Base-by-base conservation (phyloP, 805 yeast species). In the Kazachstania martiniae region DNA sequence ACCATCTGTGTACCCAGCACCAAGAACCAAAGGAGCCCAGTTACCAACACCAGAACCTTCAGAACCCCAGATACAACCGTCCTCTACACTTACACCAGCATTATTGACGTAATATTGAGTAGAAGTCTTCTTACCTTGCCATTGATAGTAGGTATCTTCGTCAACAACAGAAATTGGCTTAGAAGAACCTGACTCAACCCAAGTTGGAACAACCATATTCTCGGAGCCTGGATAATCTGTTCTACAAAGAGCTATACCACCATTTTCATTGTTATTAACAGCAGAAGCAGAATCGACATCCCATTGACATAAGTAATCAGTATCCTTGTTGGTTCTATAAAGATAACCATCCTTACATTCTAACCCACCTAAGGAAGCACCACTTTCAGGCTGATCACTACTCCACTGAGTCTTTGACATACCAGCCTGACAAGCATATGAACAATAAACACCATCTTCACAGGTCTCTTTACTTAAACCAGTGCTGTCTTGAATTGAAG, bases 381-480 rank as follows among this genome's bases (percentile, higher is more conserved):
- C 97, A 59, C 65, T 71, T 34, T 80, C 43, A 35, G 97, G 97
- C 68, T 89, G 98, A 34, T 56, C 44, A 28, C 77, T 62, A 42
- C 97, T 97, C 94, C 94, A 89, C 68, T 89, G 98, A 35, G 96
- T 85, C 76, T 89, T 89, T 53, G 96, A 84, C 95, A 85, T 84
- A 72, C 97, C 98, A 27, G 95, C 76, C 68, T 86, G 93, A 69
- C 98, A 89, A 38, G 97, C 94, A 63, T 89, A 89, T 38, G 97
- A 89, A 66, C 98, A 89, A 76, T 83, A 85, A 51, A 73, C 73
- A 37, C 96, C 97, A 47, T 87, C 95, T 41, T 65, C 58, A 70
- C 98, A 89, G 29, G 70, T 51, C 29, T 65, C 58, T 35, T 70
- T 66, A 32, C 80, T 68, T 40, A 84, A 71, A 42, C 84, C 74